Percentiles rank a stretch among this genome's conserved stretches.
These are phyloP conservation scores for Apiotrichum siamense DNA, from an alignment of 1,284 basidiomycete species.

Conservation along the genomic window DNA sequence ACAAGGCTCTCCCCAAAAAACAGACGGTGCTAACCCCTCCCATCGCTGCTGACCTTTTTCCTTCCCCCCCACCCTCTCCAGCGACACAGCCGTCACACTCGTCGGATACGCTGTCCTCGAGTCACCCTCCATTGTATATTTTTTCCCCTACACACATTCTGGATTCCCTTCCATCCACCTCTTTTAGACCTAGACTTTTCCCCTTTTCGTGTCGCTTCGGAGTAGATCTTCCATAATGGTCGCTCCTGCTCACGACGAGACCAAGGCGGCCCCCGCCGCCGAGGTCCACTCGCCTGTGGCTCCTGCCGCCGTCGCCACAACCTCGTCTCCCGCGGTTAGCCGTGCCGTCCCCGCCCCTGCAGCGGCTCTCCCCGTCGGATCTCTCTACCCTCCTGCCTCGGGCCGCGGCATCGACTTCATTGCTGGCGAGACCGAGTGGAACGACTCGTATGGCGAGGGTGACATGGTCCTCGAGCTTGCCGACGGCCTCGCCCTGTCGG, in stretches of 20 bases:
- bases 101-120: not conserved
- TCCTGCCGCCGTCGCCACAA: conserved; percentile 15
- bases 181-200: not conserved
- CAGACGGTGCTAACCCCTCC: not conserved
- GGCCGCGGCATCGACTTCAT: conserved; percentile 42
- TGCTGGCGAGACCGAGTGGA: conserved; percentile 36
- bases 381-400: conserved; percentile 45
- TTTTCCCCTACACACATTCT: not conserved
- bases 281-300: conserved; percentile 18
- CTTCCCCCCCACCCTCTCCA: not conserved
- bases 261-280: conserved; percentile 5
- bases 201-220: not conserved
- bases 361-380: conserved; percentile 23
- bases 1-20: no score
- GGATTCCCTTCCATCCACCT: not conserved
- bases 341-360: conserved; percentile 1
- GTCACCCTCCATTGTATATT: not conserved
- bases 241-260: conserved; percentile 14
- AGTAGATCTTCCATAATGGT: conserved; percentile 13
- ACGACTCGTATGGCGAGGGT: conserved; percentile 39
- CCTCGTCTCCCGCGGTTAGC: conserved; percentile 9
- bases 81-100: not conserved
- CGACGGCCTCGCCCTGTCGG: conserved; percentile 82
- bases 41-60: not conserved
- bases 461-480: conserved; percentile 76